phyloP scores from a whole-genome alignment of 495 filamentous ascomycete genomes.

The Xylaria sp. region DNA sequence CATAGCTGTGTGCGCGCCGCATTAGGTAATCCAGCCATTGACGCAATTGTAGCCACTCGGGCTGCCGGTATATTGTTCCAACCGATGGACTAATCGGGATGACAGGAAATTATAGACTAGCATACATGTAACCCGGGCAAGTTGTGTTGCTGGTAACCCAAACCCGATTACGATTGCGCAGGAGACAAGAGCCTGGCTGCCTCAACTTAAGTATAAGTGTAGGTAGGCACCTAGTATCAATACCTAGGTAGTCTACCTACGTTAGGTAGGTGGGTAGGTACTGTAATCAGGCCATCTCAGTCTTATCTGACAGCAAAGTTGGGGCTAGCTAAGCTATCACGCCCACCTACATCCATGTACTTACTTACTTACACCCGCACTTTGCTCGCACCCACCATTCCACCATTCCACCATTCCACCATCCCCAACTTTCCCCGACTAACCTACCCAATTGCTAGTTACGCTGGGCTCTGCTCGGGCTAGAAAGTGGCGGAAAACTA shows the following conservation, averaged over 20 bases:
- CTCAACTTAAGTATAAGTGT: no score
- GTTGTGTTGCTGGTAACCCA: not conserved
- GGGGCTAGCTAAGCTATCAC: conserved; percentile 2
- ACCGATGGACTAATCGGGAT: not conserved
- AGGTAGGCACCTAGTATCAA: no score
- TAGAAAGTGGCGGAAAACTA: conserved; percentile 9
- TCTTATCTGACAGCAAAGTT: not conserved
- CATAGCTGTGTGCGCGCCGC: no score
- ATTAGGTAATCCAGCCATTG: not conserved
- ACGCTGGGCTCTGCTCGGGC: not conserved
- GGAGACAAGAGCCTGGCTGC: not conserved
- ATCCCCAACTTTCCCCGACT: conserved; percentile 19
- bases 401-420: not conserved
- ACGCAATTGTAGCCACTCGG: not conserved
- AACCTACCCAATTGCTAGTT: not conserved
- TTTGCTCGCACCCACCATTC: not conserved
- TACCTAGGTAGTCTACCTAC: no score
- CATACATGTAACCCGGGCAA: not conserved
- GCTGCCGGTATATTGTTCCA: conserved; percentile 5
- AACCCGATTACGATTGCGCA: not conserved
- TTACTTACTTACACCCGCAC: conserved; percentile 8
- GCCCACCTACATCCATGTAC: no score
- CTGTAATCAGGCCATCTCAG: not conserved
- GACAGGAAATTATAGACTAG: no score
- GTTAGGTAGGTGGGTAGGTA: no score